Percentiles rank a stretch among this genome's conserved stretches.
Conservation (phyloP, 345 rosid genomes). For the Linum tenue region DNA sequence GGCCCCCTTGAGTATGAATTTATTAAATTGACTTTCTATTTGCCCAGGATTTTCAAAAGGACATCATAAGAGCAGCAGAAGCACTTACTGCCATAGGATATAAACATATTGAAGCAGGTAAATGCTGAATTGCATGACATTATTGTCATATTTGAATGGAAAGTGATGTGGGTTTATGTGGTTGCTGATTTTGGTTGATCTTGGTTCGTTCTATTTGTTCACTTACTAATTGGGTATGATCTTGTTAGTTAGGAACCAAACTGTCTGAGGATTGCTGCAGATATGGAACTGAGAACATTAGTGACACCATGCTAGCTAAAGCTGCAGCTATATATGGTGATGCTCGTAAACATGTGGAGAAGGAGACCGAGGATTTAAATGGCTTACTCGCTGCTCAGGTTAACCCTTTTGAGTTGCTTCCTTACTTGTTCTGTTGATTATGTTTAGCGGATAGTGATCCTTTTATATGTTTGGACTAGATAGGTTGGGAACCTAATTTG, state of each 20-base stretch:
- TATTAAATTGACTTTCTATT: background rate
- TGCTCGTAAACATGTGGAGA: constrained; percentile 77
- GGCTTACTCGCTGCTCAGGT: constrained; percentile 72
- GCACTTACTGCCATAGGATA: constrained; percentile 61
- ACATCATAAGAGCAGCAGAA: constrained; percentile 73
- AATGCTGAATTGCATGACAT: background rate
- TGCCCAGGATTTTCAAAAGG: constrained; percentile 84
- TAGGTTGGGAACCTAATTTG: background rate
- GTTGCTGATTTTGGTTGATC: background rate
- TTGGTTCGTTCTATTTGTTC: background rate
- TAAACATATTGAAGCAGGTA: constrained; percentile 86
- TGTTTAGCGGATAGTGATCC: background rate
- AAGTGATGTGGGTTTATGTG: background rate
- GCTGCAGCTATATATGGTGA: constrained; percentile 92
- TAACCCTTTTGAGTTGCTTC: background rate
- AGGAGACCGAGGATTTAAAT: constrained; percentile 83
- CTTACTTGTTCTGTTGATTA: background rate
- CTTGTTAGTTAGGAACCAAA: constrained; percentile 55
- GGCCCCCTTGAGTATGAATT: background rate
- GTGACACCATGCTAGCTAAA: constrained; percentile 69
- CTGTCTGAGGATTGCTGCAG: constrained; percentile 76
- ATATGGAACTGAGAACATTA: constrained; percentile 79
- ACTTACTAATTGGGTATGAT: constrained; percentile 5
- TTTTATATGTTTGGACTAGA: background rate
- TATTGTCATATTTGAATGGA: background rate